A percentile compares a stretch with the other conserved stretches of the same genome.
These are phyloP conservation scores for Phaeosphaeriaceae sp. DNA, from an alignment of 2,329 filamentous ascomycete species.

Conservation along the genomic window DNA sequence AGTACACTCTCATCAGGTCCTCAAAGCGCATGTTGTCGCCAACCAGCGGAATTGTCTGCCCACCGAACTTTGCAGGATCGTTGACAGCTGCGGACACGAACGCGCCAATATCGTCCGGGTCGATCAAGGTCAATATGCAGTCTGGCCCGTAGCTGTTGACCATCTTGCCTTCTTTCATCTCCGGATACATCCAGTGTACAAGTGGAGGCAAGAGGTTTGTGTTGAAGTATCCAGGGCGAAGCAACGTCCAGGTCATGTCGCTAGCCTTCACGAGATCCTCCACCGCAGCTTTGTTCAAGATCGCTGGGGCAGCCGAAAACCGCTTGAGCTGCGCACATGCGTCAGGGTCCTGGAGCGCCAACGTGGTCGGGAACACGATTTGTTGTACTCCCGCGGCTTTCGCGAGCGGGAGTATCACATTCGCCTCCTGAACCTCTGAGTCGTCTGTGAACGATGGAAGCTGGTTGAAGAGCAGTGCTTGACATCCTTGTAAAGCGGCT, in stretches of 20 bases:
- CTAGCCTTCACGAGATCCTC: conserved; percentile 48
- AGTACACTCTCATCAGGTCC: conserved; percentile 50
- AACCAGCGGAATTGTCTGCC: conserved; percentile 52
- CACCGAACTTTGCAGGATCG: conserved; percentile 52
- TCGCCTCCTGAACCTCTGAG: conserved; percentile 24
- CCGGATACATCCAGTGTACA: conserved; percentile 49
- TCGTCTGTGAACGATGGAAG: conserved; percentile 29
- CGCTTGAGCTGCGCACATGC: conserved; percentile 8
- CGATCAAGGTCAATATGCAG: conserved; percentile 54
- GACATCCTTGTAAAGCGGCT: conserved; percentile 40
- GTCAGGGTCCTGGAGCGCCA: conserved; percentile 22
- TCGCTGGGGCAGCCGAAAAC: conserved; percentile 15
- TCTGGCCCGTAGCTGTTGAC: conserved; percentile 44
- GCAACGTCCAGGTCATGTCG: conserved; percentile 55
- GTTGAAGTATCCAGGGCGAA: conserved; percentile 63
- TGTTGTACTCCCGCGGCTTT: conserved; percentile 41
- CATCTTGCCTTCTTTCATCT: conserved; percentile 51
- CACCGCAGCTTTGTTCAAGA: conserved; percentile 53
- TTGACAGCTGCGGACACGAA: conserved; percentile 56
- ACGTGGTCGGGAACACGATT: conserved; percentile 35
- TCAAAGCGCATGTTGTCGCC: conserved; percentile 52
- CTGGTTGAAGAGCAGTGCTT: conserved; percentile 32
- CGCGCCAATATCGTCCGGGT: conserved; percentile 58
- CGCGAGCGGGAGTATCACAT: conserved; percentile 33
- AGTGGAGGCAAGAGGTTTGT: conserved; percentile 58